Conservation (phyloP, 2,329 filamentous ascomycete genomes). For the Alternaria brassicicola region DNA sequence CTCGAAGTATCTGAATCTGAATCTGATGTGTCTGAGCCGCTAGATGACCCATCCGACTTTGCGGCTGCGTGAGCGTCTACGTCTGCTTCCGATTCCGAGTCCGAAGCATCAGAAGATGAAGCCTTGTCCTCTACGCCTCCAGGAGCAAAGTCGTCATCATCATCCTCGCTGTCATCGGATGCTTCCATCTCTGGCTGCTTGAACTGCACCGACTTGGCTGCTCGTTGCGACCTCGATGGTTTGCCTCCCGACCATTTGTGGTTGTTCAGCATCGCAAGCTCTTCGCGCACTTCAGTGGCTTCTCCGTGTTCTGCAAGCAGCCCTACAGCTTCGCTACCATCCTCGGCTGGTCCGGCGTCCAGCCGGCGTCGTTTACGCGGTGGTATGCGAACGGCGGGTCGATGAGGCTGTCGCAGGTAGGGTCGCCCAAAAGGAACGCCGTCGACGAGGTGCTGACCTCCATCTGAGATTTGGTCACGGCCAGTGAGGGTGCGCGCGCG, state of each 20-base stretch:
- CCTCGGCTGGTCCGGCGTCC: slow-evolving; percentile 40
- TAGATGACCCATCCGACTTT: slow-evolving; percentile 5
- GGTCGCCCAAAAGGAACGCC: slow-evolving; percentile 83
- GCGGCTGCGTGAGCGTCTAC: slow-evolving; percentile 20
- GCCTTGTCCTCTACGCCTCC: slow-evolving; percentile 21
- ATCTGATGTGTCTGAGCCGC: slow-evolving; percentile 33
- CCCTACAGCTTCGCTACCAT: slow-evolving; percentile 14
- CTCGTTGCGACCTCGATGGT: neutral
- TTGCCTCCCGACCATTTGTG: neutral
- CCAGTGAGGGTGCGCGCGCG: slow-evolving; percentile 75
- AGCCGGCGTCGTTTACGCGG: slow-evolving; percentile 68
- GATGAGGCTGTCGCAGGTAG: slow-evolving; percentile 64
- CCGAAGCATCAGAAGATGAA: slow-evolving; percentile 17
- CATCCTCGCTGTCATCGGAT: slow-evolving; percentile 22
- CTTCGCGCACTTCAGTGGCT: neutral
- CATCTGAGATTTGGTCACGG: slow-evolving; percentile 77
- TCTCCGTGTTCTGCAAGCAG: slow-evolving; percentile 21
- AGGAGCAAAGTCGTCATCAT: slow-evolving; percentile 39
- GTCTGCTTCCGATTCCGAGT: slow-evolving; percentile 25
- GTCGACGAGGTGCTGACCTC: slow-evolving; percentile 83
- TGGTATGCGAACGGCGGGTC: slow-evolving; percentile 73
- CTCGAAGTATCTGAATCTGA: slow-evolving; percentile 32
- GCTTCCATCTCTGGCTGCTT: slow-evolving; percentile 16
- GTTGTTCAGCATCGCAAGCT: neutral
- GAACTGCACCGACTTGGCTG: slow-evolving; percentile 35